A percentile compares a stretch with the other conserved stretches of the same genome.
These are phyloP conservation scores for Calcarisporium arbuscula DNA, from an alignment of 2,329 filamentous ascomycete genomes.

Conservation along the genomic window DNA sequence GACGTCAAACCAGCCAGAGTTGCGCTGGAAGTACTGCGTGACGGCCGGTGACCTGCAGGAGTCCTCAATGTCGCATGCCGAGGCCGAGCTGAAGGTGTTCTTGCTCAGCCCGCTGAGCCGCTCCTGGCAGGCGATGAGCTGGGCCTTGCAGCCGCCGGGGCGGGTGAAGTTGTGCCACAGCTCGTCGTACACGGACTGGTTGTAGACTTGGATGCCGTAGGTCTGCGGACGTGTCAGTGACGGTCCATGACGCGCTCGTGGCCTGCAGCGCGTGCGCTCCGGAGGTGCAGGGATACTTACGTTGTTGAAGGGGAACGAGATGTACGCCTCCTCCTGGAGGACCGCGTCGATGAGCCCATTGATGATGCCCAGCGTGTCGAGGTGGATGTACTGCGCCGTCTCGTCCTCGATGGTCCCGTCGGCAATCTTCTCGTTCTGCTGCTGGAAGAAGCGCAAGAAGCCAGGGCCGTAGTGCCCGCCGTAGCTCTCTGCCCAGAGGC, in stretches of 20 bases:
- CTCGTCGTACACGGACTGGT: conserved; percentile 30
- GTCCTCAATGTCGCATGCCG: conserved; percentile 44
- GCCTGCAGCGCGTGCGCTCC: not conserved
- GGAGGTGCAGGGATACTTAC: conserved; percentile 23
- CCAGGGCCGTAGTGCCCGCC: conserved; percentile 63
- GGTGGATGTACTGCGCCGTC: conserved; percentile 40
- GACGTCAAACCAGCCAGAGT: conserved; percentile 54
- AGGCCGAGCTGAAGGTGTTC: conserved; percentile 46
- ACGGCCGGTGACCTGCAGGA: conserved; percentile 47
- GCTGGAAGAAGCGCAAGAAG: conserved; percentile 51
- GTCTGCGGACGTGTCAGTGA: conserved; percentile 14
- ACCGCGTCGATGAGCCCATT: conserved; percentile 63
- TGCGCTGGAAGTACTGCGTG: conserved; percentile 43
- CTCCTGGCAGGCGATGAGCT: conserved; percentile 44
- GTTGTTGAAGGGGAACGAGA: conserved; percentile 54
- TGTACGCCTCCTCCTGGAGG: conserved; percentile 51
- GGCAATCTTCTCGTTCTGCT: conserved; percentile 51
- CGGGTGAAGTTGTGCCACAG: conserved; percentile 22
- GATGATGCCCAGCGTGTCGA: conserved; percentile 61
- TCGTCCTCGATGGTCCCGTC: conserved; percentile 27
- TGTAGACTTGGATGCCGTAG: conserved; percentile 55
- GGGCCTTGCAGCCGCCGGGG: conserved; percentile 44
- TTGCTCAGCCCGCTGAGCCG: no score
- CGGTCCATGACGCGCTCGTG: not conserved
- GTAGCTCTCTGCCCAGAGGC: conserved; percentile 63